Base-by-base conservation (phyloP, 2,329 filamentous ascomycete species). In the Trichoderma harzianum region DNA sequence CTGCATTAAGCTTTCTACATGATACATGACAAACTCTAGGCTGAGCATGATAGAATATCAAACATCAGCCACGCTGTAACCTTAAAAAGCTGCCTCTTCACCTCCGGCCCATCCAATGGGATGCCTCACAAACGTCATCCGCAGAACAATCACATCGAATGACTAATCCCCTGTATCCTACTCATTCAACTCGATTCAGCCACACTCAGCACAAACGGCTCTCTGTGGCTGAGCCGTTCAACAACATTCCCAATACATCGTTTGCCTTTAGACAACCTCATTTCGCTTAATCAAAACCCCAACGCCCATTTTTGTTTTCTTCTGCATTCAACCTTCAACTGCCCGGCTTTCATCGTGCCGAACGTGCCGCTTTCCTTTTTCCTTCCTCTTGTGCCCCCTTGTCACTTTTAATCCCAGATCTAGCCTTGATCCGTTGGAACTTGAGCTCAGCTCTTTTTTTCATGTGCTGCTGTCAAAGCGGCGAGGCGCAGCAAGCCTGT, bases 401-500 rank as follows among this genome's bases (percentile, higher is more conserved):
- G 66, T 69, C 28, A 12, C 28, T 32, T n/a, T 28, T 60, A n/a
- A n/a, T 60, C 28, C 57, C n/a, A 32, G 57, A 61, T 60, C 65
- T 28, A 39, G 64, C 55, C 28, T 36, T 69, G 18, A 34, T 34
- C 30, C 16, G 32, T 36, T 21, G 47, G 11, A 43, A 6, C 36
- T 68, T 16, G 28, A 39, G 30, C 30, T 36, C 36, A 60, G 65
- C 53, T 39, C 32, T 18, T 24, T 61, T 21, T 21, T 39, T 21
- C 12, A n/a, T n/a, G n/a, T 26, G 24, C 55, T 21, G 30, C 32
- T 24, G 66, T 69, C 66, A 58, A 69, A 51, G 66, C 66, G 55
- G 18, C 57, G 66, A 69, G 66, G 66, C 66, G 66, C 66, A 69
- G 66, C 66, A 69, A 14, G 26, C 36, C 55, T 14, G 26, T 58